phyloP scores from a whole-genome alignment of 768 basidiomycete species.

The Leccinum olivaceopallidum region DNA sequence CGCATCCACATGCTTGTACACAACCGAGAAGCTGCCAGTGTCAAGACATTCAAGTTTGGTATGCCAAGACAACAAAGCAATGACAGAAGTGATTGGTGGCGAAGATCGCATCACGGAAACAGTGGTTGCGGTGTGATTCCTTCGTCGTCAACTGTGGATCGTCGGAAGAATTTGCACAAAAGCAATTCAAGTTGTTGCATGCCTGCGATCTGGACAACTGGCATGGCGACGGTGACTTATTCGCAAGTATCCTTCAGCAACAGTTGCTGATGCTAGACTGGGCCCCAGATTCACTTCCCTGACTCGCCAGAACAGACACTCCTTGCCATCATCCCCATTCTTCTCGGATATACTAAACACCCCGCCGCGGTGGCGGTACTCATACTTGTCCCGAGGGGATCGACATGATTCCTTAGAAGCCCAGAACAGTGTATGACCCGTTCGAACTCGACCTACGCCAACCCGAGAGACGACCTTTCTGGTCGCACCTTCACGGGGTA shows the following conservation, averaged over 20 bases:
- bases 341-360: conserved; percentile 9
- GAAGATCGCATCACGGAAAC: conserved; percentile 1
- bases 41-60: conserved; percentile 31
- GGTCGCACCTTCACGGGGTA: conserved; percentile 9
- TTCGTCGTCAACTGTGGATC: conserved; percentile 15
- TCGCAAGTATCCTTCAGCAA: background rate
- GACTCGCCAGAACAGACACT: conserved; percentile 12
- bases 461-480: conserved; percentile 3
- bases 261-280: background rate
- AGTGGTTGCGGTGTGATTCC: conserved; percentile 6
- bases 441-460: conserved; percentile 9
- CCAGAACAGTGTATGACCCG: conserved; percentile 1
- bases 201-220: conserved; percentile 5
- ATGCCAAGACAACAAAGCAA: no score
- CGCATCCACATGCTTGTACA: conserved; percentile 59
- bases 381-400: conserved; percentile 7
- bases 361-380: conserved; percentile 4
- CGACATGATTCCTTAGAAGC: background rate
- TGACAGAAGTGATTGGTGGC: background rate
- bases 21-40: conserved; percentile 35
- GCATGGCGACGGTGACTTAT: conserved; percentile 8
- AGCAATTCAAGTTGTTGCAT: background rate
- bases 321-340: conserved; percentile 3
- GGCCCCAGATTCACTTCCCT: conserved; percentile 10
- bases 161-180: conserved; percentile 7